These are phyloP conservation scores for Hyparrhenia diplandra DNA, from an alignment of 176 grass and related monocot genomes.

Conservation along the genomic window DNA sequence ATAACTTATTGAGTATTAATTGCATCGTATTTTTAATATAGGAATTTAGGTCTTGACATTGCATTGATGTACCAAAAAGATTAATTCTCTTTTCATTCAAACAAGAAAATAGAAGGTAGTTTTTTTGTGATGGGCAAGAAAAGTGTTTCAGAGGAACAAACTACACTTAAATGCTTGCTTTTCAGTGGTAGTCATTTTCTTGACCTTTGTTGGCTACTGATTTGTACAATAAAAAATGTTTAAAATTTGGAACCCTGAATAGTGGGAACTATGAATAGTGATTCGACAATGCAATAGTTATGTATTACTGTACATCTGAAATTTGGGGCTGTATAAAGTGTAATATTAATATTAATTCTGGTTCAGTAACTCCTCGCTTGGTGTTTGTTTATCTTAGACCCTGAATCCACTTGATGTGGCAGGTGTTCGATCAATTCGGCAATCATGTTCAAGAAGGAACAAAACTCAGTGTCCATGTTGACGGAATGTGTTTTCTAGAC, in stretches of 20 bases:
- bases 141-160: too few relatives aligned
- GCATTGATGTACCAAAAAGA: neutral
- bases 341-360: neutral
- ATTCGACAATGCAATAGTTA: neutral
- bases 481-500: constrained; percentile 25
- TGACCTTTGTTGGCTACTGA: neutral
- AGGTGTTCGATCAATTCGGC: constrained; percentile 23
- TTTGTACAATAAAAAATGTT: neutral
- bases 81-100: too few relatives aligned
- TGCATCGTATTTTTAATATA: neutral
- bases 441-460: constrained; percentile 40
- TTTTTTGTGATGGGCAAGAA: too few relatives aligned
- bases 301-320: neutral
- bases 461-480: neutral
- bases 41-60: neutral
- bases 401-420: neutral
- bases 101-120: too few relatives aligned
- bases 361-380: neutral
- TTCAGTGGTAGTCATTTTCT: neutral
- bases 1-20: neutral
- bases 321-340: neutral
- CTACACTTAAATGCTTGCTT: too few relatives aligned
- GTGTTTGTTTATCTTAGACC: neutral
- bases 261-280: neutral
- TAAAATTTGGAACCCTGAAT: too few relatives aligned